phyloP scores from a whole-genome alignment of 1,284 basidiomycete species.

The Malassezia arunalokei region DNA sequence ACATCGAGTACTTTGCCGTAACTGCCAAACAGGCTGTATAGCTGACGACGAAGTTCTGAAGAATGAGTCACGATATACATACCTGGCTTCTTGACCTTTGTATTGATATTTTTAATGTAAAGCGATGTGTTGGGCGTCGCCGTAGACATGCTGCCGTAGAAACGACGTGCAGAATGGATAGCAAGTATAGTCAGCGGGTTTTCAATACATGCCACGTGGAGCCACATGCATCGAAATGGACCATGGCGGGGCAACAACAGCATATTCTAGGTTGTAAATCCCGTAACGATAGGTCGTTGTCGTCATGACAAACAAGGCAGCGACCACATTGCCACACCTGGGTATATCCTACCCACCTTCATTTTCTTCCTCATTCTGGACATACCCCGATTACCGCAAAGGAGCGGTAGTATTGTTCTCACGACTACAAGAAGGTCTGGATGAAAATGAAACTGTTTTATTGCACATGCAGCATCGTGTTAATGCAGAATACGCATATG shows the following conservation, averaged over 20 bases:
- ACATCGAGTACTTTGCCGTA: conserved; percentile 89
- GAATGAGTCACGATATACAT: conserved; percentile 17
- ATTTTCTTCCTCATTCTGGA: conserved; percentile 40
- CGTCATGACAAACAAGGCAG: conserved; percentile 3
- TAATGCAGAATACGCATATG: conserved; percentile 25
- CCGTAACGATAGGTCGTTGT: background rate
- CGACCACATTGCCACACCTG: conserved; percentile 33
- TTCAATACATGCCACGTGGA: background rate
- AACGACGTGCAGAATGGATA: too few species aligned
- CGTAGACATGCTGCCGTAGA: background rate
- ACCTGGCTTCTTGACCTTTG: conserved; percentile 78
- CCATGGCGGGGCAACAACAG: background rate
- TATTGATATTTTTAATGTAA: conserved; percentile 87
- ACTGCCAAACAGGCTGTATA: conserved; percentile 79
- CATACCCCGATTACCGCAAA: conserved; percentile 34
- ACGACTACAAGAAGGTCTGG: conserved; percentile 35
- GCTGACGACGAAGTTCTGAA: conserved; percentile 63
- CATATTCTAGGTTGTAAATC: too few species aligned
- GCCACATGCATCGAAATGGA: background rate
- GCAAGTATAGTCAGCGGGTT: background rate
- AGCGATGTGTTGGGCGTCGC: conserved; percentile 67
- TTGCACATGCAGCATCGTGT: conserved; percentile 33
- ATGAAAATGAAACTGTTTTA: conserved; percentile 37
- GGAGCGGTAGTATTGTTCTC: conserved; percentile 30
- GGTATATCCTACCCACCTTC: conserved; percentile 32